phyloP scores from a whole-genome alignment of 1,284 basidiomycete genomes.

The Phlebopus sp. region DNA sequence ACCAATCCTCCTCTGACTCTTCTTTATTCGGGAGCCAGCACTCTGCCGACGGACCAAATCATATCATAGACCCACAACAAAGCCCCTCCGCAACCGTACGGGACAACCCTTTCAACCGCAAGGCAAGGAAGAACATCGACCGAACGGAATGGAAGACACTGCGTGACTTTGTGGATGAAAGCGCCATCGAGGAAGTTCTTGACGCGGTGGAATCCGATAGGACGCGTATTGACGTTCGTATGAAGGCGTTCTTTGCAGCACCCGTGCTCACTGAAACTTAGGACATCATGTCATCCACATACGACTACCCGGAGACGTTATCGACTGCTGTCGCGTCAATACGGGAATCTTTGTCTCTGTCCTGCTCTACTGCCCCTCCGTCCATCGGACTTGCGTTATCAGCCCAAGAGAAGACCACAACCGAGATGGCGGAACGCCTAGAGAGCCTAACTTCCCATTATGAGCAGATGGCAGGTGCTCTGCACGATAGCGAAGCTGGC shows the following conservation, averaged over 20 bases:
- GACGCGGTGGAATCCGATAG: slow-evolving; percentile 71
- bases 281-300: slow-evolving; percentile 60
- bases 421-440: slow-evolving; percentile 67
- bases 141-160: slow-evolving; percentile 72
- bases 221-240: slow-evolving; percentile 59
- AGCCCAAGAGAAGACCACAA: slow-evolving; percentile 55
- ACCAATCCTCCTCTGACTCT: slow-evolving; percentile 60
- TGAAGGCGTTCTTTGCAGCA: background rate
- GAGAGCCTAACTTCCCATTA: slow-evolving; percentile 71
- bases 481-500: slow-evolving; percentile 64
- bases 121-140: slow-evolving; percentile 38
- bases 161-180: slow-evolving; percentile 78
- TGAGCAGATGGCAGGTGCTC: slow-evolving; percentile 65
- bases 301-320: slow-evolving; percentile 64
- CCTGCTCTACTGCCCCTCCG: slow-evolving; percentile 35
- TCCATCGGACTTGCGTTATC: slow-evolving; percentile 49
- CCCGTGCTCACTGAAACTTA: slow-evolving; percentile 26
- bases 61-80: slow-evolving; percentile 25
- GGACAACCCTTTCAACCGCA: slow-evolving; percentile 24
- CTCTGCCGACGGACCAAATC: slow-evolving; percentile 45
- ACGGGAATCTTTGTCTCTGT: slow-evolving; percentile 53
- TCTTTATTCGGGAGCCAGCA: slow-evolving; percentile 75
- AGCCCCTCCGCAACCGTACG: slow-evolving; percentile 53
- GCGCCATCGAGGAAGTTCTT: slow-evolving; percentile 68
- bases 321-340: slow-evolving; percentile 52